Percentiles rank a stretch among this genome's conserved stretches.
Conservation (phyloP, 345 rosid genomes). For the Eutrema yunnanense region DNA sequence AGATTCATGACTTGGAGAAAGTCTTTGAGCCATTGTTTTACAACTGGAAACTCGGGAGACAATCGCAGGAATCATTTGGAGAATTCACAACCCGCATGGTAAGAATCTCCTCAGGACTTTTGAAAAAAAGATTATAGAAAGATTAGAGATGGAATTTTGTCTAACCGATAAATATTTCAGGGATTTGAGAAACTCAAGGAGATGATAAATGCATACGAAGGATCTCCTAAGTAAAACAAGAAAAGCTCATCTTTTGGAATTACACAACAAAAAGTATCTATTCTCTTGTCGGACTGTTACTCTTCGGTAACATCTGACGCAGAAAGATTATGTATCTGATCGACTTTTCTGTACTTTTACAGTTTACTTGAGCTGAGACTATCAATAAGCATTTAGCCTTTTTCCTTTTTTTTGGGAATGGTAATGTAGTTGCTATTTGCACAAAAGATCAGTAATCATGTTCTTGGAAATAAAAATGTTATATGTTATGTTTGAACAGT, state of each 20-base stretch:
- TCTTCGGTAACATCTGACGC: slow-evolving; percentile 36
- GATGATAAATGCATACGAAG: slow-evolving; percentile 67
- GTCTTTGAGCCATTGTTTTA: slow-evolving; percentile 85
- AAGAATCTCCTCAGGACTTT: slow-evolving; percentile 11
- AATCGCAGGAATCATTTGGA: slow-evolving; percentile 78
- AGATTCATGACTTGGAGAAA: slow-evolving; percentile 81
- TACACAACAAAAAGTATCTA: not conserved
- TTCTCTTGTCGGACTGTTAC: slow-evolving; percentile 28
- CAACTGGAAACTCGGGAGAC: slow-evolving; percentile 68
- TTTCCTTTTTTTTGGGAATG: not conserved
- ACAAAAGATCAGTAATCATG: not conserved
- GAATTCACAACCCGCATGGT: slow-evolving; percentile 71
- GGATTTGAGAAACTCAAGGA: slow-evolving; percentile 85
- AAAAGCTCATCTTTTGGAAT: not conserved
- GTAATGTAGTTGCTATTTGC: slow-evolving; percentile 2
- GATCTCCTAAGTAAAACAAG: slow-evolving; percentile 12
- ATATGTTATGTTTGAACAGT: too few relatives aligned
- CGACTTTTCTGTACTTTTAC: not conserved
- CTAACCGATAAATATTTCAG: slow-evolving; percentile 23
- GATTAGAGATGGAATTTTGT: not conserved
- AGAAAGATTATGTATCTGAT: slow-evolving; percentile 4
- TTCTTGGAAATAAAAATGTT: not conserved
- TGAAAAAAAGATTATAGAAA: not conserved
- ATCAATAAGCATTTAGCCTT: not conserved
- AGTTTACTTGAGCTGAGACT: not conserved